Percentiles rank a stretch among this genome's conserved stretches.
These are phyloP conservation scores for Trichosanthes cucumerina DNA, from an alignment of 306 rosid genomes.

Conservation along the genomic window DNA sequence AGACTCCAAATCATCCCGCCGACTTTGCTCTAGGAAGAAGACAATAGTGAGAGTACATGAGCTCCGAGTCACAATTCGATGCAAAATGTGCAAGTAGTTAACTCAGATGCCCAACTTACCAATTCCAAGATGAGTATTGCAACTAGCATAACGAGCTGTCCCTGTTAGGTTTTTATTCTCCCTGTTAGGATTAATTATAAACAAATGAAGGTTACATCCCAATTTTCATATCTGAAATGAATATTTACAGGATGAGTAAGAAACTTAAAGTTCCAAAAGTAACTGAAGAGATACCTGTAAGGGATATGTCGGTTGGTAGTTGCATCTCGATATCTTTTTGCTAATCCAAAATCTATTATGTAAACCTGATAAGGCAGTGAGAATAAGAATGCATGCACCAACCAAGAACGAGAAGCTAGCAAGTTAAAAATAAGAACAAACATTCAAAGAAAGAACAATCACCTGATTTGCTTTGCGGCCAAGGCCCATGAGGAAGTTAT, in stretches of 20 bases:
- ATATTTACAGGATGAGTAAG: background rate
- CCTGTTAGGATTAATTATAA: slow-evolving; percentile 28
- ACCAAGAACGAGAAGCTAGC: background rate
- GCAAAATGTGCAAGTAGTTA: slow-evolving; percentile 10
- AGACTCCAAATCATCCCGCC: slow-evolving; percentile 97
- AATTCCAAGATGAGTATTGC: slow-evolving; percentile 97
- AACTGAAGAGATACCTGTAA: slow-evolving; percentile 40
- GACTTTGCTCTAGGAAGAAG: slow-evolving; percentile 75
- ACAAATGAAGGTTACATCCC: background rate
- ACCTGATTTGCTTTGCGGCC: slow-evolving; percentile 99
- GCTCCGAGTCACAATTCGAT: background rate
- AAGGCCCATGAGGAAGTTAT: slow-evolving; percentile 97
- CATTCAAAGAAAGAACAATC: background rate
- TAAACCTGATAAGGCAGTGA: slow-evolving; percentile 46
- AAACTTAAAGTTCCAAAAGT: background rate
- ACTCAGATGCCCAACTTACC: slow-evolving; percentile 38
- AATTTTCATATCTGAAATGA: background rate
- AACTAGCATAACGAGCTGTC: slow-evolving; percentile 96
- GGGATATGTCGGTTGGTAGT: slow-evolving; percentile 85
- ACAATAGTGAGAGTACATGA: background rate
- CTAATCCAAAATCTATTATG: slow-evolving; percentile 88
- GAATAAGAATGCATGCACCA: slow-evolving; percentile 7
- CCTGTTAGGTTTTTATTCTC: slow-evolving; percentile 90
- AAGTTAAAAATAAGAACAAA: background rate
- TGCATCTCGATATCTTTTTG: slow-evolving; percentile 79